Percentiles rank a stretch among this genome's conserved stretches.
phyloP scores from a whole-genome alignment of 2,329 filamentous ascomycete genomes.

The Dactylellina drechsleri region DNA sequence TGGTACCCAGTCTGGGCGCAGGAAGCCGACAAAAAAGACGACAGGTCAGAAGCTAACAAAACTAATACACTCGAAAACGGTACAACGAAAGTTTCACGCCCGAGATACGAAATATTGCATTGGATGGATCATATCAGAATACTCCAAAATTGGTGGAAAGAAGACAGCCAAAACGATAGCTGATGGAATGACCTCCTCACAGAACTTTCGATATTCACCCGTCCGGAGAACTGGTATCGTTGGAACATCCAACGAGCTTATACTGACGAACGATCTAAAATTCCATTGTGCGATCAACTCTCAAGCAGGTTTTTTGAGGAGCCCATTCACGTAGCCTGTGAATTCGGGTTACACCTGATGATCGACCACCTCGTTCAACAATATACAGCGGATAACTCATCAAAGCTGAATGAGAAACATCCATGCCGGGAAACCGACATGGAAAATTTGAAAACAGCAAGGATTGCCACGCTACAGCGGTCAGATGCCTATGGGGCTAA shows the following conservation, averaged over 20 bases:
- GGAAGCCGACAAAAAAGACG: too few relatives aligned
- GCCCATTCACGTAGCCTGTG: conserved; percentile 16
- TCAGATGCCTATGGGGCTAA: background rate
- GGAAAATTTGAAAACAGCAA: conserved; percentile 6
- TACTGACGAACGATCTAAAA: too few relatives aligned
- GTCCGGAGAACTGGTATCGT: conserved; percentile 24
- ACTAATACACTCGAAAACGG: background rate
- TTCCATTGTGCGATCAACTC: background rate
- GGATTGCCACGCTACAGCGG: background rate
- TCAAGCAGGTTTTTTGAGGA: conserved; percentile 17
- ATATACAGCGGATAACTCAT: too few relatives aligned
- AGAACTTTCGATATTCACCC: conserved; percentile 19
- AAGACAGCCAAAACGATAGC: conserved; percentile 3
- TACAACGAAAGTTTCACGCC: background rate
- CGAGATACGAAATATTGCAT: conserved; percentile 12
- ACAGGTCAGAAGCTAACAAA: too few relatives aligned
- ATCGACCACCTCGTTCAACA: conserved; percentile 20
- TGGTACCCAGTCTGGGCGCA: conserved; percentile 12
- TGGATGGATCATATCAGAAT: conserved; percentile 28
- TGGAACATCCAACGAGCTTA: background rate
- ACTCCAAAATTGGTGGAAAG: conserved; percentile 14
- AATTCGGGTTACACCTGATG: conserved; percentile 24
- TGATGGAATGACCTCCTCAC: conserved; percentile 16
- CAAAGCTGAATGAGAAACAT: background rate
- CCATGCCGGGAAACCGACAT: conserved; percentile 13